Conservation (phyloP, 495 filamentous ascomycete species). For the Chaetomium tenue region DNA sequence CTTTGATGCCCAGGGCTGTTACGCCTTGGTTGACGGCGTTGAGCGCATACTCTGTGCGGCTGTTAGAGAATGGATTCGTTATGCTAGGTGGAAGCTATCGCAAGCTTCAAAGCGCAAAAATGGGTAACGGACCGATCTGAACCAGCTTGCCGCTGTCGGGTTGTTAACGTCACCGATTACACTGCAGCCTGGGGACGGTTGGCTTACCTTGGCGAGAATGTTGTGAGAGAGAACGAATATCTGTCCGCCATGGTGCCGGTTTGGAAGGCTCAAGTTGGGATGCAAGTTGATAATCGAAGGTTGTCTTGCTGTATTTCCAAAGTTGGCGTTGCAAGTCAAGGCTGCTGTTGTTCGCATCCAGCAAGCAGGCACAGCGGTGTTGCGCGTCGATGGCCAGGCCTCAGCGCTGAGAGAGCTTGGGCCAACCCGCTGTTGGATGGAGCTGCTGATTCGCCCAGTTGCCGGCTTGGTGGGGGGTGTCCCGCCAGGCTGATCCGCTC, state of each 20-base stretch:
- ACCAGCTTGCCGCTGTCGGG: conserved; percentile 85
- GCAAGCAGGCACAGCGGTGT: conserved; percentile 34
- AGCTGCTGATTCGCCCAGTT: conserved; percentile 21
- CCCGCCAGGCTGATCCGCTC: neutral
- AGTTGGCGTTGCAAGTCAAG: conserved; percentile 14
- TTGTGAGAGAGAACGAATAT: conserved; percentile 99
- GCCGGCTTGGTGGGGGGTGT: neutral
- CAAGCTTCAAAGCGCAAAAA: neutral
- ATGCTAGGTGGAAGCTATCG: neutral
- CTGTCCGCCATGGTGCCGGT: conserved; percentile 79
- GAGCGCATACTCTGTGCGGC: conserved; percentile 84
- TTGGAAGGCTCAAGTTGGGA: conserved; percentile 2
- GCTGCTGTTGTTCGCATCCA: conserved; percentile 23
- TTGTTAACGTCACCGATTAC: conserved; percentile 17
- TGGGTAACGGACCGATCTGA: conserved; percentile 62
- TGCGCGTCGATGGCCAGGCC: conserved; percentile 36
- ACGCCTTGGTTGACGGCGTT: conserved; percentile 99
- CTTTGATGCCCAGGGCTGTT: conserved; percentile 97
- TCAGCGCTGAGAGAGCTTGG: conserved; percentile 33
- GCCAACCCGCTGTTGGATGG: conserved; percentile 24
- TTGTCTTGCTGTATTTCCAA: conserved; percentile 16
- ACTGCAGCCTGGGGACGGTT: conserved; percentile 15
- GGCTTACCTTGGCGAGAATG: conserved; percentile 96
- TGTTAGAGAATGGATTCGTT: neutral
- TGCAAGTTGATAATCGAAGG: conserved; percentile 4